phyloP scores from a whole-genome alignment of 257 asterid species.

The Nicotiana benthamiana region DNA sequence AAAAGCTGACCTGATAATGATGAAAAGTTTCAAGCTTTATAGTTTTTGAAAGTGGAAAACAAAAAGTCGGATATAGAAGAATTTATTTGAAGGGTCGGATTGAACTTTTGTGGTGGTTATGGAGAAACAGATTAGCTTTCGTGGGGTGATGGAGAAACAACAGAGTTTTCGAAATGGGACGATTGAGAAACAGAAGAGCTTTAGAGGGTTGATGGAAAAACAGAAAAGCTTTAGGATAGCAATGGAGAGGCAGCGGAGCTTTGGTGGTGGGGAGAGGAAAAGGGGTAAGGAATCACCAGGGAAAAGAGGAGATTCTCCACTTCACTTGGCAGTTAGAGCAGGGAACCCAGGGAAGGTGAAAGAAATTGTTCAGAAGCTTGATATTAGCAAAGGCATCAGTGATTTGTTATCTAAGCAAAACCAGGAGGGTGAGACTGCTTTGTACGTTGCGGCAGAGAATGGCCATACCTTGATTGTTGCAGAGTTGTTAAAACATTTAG shows the following conservation, averaged over 20 bases:
- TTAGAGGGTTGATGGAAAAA: conserved; percentile 85
- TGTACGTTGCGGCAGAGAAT: conserved; percentile 84
- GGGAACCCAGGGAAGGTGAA: conserved; percentile 73
- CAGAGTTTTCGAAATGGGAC: conserved; percentile 48
- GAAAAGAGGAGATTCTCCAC: conserved; percentile 78
- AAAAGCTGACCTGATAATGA: too few relatives aligned
- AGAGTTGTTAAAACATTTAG: conserved; percentile 68
- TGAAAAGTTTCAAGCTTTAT: conserved; percentile 16
- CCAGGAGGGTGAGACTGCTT: conserved; percentile 89
- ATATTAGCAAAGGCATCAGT: conserved; percentile 28
- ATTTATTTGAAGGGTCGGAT: not conserved
- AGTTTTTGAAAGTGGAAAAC: conserved; percentile 7
- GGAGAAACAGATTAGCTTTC: conserved; percentile 64
- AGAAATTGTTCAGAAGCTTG: conserved; percentile 61
- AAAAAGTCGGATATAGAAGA: not conserved
- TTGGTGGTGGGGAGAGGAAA: conserved; percentile 70
- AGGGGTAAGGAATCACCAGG: conserved; percentile 87
- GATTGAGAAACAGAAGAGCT: conserved; percentile 87
- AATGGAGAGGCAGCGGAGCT: conserved; percentile 87
- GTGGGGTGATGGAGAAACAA: conserved; percentile 54
- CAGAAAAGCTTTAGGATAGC: conserved; percentile 90
- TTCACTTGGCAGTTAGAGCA: conserved; percentile 81
- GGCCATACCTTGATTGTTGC: conserved; percentile 65
- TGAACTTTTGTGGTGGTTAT: conserved; percentile 17
- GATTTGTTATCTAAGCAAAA: conserved; percentile 73